Evolutionary conservation across 345 rosid genomes (phyloP), one percentile per base, ranked within the genome.

Genomic region (Pugionium dolabratum): DNA sequence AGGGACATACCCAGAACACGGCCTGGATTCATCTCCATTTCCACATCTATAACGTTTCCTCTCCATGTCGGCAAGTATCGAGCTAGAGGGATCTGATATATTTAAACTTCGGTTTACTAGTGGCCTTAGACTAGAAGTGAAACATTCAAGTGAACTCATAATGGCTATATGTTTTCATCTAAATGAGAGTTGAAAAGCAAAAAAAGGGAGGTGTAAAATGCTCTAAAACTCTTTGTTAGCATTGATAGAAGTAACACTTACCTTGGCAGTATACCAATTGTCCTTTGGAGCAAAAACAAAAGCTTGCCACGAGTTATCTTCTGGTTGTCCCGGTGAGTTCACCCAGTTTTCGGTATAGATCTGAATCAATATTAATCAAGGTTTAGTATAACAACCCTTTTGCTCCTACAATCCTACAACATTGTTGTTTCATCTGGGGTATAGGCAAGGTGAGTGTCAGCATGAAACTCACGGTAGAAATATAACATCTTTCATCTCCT

Each of bases 251-350:
- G 37, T 70, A 55, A 54, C 35, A 71, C 84, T 67, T 75, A 69
- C 96, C 97, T 88, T 85, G 32, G 89, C 86, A 53, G 84, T 85
- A 55, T 82, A 86, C 96, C 96, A 90, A 40, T 62, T 74, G 70
- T 82, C 91, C 76, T 85, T 84, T 28, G 97, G 96, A 57, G 79
- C 88, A 74, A 75, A 79, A 64, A 90, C 82, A 69, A 85, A 90
- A 68, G 95, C 86, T 80, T 88, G 96, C 99, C 99, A 94, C 59
- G 99, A 87, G 79, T 90, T 90, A 81, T 91, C 99, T 81, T 91
- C 97, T 40, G 67, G 68, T 61, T 91, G 95, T 50, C 95, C 96
- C 1, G 97, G 97, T 52, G 93, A 90, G 74, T 95, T 95, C 47
- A 91, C 93, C 97, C 95, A 95, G 72, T 91, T 95, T 72, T 91